Percentiles rank a stretch among this genome's conserved stretches.
These are phyloP conservation scores for Raphanus sativus DNA, from an alignment of 345 rosid species.

Conservation along the genomic window DNA sequence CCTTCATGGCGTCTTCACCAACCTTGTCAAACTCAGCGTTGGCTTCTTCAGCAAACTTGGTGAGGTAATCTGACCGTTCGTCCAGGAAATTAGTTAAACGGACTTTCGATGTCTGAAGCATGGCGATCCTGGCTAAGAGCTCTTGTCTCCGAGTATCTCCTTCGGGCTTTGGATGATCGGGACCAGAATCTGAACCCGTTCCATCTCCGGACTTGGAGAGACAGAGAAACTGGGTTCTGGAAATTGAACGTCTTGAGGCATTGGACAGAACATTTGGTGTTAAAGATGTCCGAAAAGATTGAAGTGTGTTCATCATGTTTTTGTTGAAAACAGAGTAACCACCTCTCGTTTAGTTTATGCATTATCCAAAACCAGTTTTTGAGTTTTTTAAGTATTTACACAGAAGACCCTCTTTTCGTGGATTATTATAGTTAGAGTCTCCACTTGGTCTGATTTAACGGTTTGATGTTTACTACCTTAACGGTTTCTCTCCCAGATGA, in stretches of 20 bases:
- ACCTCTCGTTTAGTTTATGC: slow-evolving; percentile 34
- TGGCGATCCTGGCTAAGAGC: slow-evolving; percentile 76
- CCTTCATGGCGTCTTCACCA: slow-evolving; percentile 91
- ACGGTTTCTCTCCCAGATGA: slow-evolving; percentile 13
- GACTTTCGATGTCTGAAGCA: slow-evolving; percentile 81
- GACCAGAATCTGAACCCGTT: slow-evolving; percentile 35
- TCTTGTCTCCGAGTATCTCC: slow-evolving; percentile 81
- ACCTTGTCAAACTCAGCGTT: slow-evolving; percentile 73
- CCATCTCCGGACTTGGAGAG: slow-evolving; percentile 31
- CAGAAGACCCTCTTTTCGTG: not conserved
- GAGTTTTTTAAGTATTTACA: slow-evolving; percentile 18
- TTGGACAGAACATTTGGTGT: slow-evolving; percentile 32
- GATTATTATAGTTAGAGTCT: not conserved
- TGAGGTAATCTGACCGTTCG: slow-evolving; percentile 65
- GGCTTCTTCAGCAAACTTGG: slow-evolving; percentile 86
- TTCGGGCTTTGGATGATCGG: slow-evolving; percentile 45
- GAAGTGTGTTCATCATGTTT: slow-evolving; percentile 23
- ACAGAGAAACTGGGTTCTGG: slow-evolving; percentile 26
- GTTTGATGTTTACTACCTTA: not conserved
- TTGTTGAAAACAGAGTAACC: not conserved
- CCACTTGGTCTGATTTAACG: not conserved
- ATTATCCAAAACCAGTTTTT: slow-evolving; percentile 39
- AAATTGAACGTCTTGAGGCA: slow-evolving; percentile 20
- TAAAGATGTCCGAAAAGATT: slow-evolving; percentile 31
- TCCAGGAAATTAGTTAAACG: slow-evolving; percentile 85